Evolutionary conservation across 176 grass and related monocot species (phyloP), one percentile per base, ranked within the genome.

Genomic region (Urochloa ruziziensis): DNA sequence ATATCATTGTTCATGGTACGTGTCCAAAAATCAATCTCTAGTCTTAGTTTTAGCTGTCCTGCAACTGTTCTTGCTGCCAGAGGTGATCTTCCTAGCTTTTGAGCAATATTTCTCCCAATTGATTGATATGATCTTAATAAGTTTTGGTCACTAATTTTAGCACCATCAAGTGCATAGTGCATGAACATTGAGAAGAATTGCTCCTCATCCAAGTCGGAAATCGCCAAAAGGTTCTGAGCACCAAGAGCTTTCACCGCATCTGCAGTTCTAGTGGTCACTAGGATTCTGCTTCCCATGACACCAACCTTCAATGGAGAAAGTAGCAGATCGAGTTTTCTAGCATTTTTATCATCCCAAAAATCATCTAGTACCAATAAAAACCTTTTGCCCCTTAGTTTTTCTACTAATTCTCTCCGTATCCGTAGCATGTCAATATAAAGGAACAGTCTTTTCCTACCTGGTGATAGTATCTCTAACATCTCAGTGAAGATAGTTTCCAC

Each of bases 61-160:
- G 43, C 48, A 19, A 88, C 80, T 51, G 28, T 70, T 42, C 42
- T 83, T 43, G 63, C 40, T 23, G 90, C 80, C 7, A 82, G 21
- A 56, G 53, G 53, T 56, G 53, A 56, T 21, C 2, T 24, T 56
- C 6, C 21, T n/a, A n/a, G 21, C 24, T n/a, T 19, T 10, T 2
- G 1, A 2, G 53, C 5, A n/a, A 56, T 56, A 2, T 56, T 0
- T 56, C 6, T 56, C 23, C 53, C 53, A 56, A 56, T 4, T 56
- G 53, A n/a, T n/a, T n/a, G n/a, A n/a, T n/a, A n/a, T n/a, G n/a
- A n/a, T n/a, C n/a, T n/a, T n/a, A n/a, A n/a, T n/a, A 56, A 56
- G 8, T 56, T 15, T 56, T 56, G 53, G 53, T n/a, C 21, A n/a
- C 21, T 56, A 56, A 56, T 8, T 6, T 5, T 10, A 3, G 21